Percentiles rank a stretch among this genome's conserved stretches.
Evolutionary conservation across 2,329 filamentous ascomycete species (phyloP).

Genomic region (Dryadomyces quercivorus): DNA sequence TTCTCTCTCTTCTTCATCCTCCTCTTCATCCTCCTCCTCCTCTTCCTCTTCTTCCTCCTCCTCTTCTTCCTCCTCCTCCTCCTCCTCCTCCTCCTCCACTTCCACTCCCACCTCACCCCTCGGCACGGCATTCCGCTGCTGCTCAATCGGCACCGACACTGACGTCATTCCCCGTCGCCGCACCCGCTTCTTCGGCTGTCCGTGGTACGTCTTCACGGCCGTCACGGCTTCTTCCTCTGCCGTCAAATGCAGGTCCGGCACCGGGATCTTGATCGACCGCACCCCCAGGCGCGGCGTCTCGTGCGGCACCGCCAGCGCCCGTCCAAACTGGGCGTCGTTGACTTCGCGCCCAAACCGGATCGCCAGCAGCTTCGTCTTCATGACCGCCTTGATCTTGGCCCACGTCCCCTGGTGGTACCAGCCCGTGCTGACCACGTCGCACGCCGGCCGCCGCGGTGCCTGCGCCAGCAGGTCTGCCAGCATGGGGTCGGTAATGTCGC

Average conservation of each 20-base stretch:
- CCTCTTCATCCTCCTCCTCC: conserved; percentile 4
- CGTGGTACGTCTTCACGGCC: conserved; percentile 9
- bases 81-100: conserved; percentile 2
- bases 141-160: conserved; percentile 10
- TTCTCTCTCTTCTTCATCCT: conserved; percentile 6
- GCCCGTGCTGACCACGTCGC: conserved; percentile 54
- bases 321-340: conserved; percentile 32
- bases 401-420: conserved; percentile 78
- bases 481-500: conserved; percentile 76
- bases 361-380: conserved; percentile 72
- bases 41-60: conserved; percentile 1
- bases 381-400: conserved; percentile 73
- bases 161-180: conserved; percentile 8
- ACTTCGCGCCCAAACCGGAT: conserved; percentile 45
- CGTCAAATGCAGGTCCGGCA: conserved; percentile 27
- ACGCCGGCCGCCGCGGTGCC: conserved; percentile 43
- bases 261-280: conserved; percentile 22
- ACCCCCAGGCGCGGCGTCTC: conserved; percentile 18
- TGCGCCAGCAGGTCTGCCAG: conserved; percentile 54
- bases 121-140: background rate
- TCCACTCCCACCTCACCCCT: conserved; percentile 1
- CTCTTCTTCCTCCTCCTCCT: conserved; percentile 1
- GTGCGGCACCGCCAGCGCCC: conserved; percentile 25
- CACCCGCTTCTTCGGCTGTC: conserved; percentile 7
- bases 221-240: conserved; percentile 18